Evolutionary conservation across 306 rosid species (phyloP).

Genomic region (Lablab purpureus): DNA sequence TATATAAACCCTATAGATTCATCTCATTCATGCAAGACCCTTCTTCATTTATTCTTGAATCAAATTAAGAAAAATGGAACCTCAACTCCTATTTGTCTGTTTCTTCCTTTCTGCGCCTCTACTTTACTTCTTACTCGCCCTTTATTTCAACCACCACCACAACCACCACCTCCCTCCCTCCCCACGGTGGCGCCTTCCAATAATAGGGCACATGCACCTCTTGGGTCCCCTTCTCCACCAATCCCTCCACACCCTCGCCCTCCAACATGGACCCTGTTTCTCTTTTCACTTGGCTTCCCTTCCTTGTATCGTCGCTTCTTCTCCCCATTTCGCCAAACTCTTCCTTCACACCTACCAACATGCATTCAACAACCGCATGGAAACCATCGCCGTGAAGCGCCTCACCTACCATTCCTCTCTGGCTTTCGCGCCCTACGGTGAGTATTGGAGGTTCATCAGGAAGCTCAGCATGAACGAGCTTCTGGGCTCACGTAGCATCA

Average conservation of each 20-base stretch:
- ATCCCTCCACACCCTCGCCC: slow-evolving; percentile 47
- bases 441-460: slow-evolving; percentile 49
- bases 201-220: slow-evolving; percentile 48
- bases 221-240: slow-evolving; percentile 49
- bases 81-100: not conserved
- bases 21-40: no score
- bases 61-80: slow-evolving; percentile 8
- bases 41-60: no score
- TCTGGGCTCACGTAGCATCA: slow-evolving; percentile 28
- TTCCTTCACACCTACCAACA: slow-evolving; percentile 50
- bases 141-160: not conserved
- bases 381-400: slow-evolving; percentile 22
- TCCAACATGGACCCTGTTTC: slow-evolving; percentile 45
- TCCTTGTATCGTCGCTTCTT: slow-evolving; percentile 39
- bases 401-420: slow-evolving; percentile 47
- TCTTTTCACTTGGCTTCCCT: slow-evolving; percentile 51
- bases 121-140: not conserved
- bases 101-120: not conserved
- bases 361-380: slow-evolving; percentile 12
- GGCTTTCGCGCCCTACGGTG: slow-evolving; percentile 52
- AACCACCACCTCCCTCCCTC: slow-evolving; percentile 43
- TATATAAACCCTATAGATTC: no score
- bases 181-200: slow-evolving; percentile 29
- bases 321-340: slow-evolving; percentile 40
- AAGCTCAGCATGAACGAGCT: slow-evolving; percentile 46